phyloP scores from a whole-genome alignment of 2,329 filamentous ascomycete genomes.

The Epichloe coenophiala region DNA sequence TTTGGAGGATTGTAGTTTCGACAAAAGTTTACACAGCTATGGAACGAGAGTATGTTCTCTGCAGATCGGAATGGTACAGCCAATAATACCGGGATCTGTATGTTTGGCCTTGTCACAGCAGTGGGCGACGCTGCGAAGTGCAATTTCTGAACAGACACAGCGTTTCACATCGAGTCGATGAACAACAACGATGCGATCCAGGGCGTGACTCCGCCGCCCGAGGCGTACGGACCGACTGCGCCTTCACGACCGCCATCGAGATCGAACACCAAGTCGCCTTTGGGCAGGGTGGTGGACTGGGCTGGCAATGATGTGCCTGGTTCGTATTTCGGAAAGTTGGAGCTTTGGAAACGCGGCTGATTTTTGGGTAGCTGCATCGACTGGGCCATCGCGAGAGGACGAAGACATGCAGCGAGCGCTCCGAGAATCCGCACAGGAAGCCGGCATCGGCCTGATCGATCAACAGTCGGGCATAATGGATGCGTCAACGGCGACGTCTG shows the following conservation, averaged over 20 bases:
- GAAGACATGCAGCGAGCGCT: conserved; percentile 43
- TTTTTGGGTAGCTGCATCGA: conserved; percentile 12
- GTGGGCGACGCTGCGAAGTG: neutral
- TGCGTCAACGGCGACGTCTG: conserved; percentile 16
- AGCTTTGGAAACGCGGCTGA: neutral
- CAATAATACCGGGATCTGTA: conserved; percentile 32
- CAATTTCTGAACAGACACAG: conserved; percentile 14
- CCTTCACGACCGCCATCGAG: conserved; percentile 51
- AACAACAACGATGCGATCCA: conserved; percentile 31
- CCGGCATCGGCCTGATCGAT: conserved; percentile 26
- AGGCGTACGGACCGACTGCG: conserved; percentile 28
- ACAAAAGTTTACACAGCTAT: conserved; percentile 31
- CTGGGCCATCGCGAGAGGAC: conserved; percentile 31
- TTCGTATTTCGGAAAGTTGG: conserved; percentile 8
- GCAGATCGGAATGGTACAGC: conserved; percentile 37
- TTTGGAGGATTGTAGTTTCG: conserved; percentile 24
- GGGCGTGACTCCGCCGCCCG: conserved; percentile 27
- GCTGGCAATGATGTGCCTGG: conserved; percentile 27
- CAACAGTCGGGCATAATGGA: conserved; percentile 40
- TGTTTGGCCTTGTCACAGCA: conserved; percentile 7
- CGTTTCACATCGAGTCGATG: conserved; percentile 43
- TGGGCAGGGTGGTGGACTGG: conserved; percentile 38
- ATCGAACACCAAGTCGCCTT: conserved; percentile 41
- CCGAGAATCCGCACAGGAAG: conserved; percentile 39
- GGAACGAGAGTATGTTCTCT: conserved; percentile 41